Evolutionary conservation across 768 basidiomycete species (phyloP), one percentile per base, ranked within the genome.

Genomic region (Xerocomellus amylosporus): DNA sequence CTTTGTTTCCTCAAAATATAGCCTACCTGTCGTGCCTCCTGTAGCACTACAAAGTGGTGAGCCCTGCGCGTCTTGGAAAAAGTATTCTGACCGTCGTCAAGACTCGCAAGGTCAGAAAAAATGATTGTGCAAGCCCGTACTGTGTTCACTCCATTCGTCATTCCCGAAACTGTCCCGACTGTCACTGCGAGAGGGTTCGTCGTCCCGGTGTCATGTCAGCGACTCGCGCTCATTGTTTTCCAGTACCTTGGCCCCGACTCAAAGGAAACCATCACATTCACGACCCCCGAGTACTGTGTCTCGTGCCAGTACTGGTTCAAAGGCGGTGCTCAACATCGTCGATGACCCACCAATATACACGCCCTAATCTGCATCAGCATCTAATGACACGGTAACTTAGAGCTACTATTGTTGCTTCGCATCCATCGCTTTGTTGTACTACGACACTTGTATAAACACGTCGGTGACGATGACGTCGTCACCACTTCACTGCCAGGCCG

Each of bases 401-500:
- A 68, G 58, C 68, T 59, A 54, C 59, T 72, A 62, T 56, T 63
- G 41, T 58, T 49, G 55, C 47, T 52, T 50, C 42, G 31, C 58
- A 53, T 43, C 40, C 39, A 53, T 58, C 46, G 49, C 62, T 60
- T 48, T 68, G 62, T 52, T 69, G 58, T 67, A 57, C 51, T 45
- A 59, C 34, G 13, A 44, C 56, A 37, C 10, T 38, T 61, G 58
- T 63, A 60, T 54, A 9, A 45, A 34, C 44, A 46, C 31, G 31
- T 34, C 12, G 30, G 39, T 46, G 30, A 41, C 55, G 12, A 56
- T 58, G 49, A 59, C 59, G 55, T 59, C 46, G 54, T 71, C 49
- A 89, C 87, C 88, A 89, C 58, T 87, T 85, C 5, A 90, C 88
- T 8, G 84, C 82, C 38, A 88, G 70, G 20, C 90, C 91, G 37